Evolutionary conservation across 2,329 filamentous ascomycete genomes (phyloP), one percentile per base, ranked within the genome.

Genomic region (Ascochyta pisi): DNA sequence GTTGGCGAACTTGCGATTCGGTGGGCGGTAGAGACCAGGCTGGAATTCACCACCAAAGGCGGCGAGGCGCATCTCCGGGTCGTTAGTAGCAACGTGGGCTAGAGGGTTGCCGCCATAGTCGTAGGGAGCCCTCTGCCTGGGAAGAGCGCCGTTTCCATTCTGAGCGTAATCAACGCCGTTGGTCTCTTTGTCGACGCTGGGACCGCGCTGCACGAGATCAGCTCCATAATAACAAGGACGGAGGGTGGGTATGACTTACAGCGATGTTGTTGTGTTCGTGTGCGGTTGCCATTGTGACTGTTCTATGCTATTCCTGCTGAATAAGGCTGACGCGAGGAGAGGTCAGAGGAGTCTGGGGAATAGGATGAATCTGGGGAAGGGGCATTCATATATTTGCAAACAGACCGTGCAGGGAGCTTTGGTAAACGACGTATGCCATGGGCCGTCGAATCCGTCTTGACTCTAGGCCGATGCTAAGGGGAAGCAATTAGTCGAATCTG

Each of bases 41-140:
- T 83, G 81, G 65, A 82, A 81, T 62, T 81, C 79, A 75, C 81
- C 81, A 68, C 81, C 81, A 50, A 83, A 83, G 42, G 81, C 79
- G 29, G 75, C 69, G 15, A 82, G 74, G 33, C 79, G 78, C 26
- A 73, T 39, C 7, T 76, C 75, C n/a, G 78, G 77, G 46, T 82
- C 77, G 64, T 80, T 80, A 54, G 80, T 82, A 58, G 76, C 76
- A 65, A 78, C 67, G 61, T 82, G 79, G n/a, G 79, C 79, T 27
- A 83, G 77, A 37, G 81, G 81, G 67, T 83, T 83, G 60, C 81
- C 81, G 63, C 80, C 75, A 65, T 82, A 82, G 66, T 81, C 79
- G 66, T 81, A 81, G 1, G 78, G 79, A 59, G 71, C 74, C 65
- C 79, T 77, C 64, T 78, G 73, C 64, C 73, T 76, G 40, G 72